Evolutionary conservation across 2,329 filamentous ascomycete species (phyloP).

Genomic region (Triangularia setosa): DNA sequence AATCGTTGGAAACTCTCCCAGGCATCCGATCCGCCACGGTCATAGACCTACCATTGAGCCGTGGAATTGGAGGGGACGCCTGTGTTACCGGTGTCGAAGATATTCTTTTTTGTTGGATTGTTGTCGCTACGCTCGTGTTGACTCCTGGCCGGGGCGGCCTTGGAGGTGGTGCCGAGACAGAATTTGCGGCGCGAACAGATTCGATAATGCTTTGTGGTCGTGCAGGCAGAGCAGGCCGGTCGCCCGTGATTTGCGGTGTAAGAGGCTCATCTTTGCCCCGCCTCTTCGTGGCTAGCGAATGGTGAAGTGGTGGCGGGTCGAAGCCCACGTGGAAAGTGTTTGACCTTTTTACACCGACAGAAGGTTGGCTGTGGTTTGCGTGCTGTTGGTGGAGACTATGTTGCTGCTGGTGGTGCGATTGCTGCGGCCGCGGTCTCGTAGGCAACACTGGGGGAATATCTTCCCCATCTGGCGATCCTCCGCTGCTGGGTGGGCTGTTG

Average conservation of each 20-base stretch:
- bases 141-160: slow-evolving; percentile 40
- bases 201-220: slow-evolving; percentile 41
- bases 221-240: slow-evolving; percentile 48
- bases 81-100: slow-evolving; percentile 43
- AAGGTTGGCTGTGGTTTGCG: slow-evolving; percentile 15
- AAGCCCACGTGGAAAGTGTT: slow-evolving; percentile 37
- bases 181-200: slow-evolving; percentile 27
- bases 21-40: slow-evolving; percentile 44
- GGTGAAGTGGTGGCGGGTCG: slow-evolving; percentile 53
- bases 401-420: neutral
- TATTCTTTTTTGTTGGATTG: slow-evolving; percentile 39
- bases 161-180: slow-evolving; percentile 36
- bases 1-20: slow-evolving; percentile 36
- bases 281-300: slow-evolving; percentile 41
- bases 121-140: slow-evolving; percentile 24
- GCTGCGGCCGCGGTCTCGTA: slow-evolving; percentile 39
- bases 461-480: slow-evolving; percentile 46
- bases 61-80: slow-evolving; percentile 38
- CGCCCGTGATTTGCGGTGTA: slow-evolving; percentile 40
- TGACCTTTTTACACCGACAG: slow-evolving; percentile 28
- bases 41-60: slow-evolving; percentile 46
- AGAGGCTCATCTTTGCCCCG: slow-evolving; percentile 42
- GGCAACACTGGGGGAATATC: slow-evolving; percentile 48
- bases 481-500: slow-evolving; percentile 75
- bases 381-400: neutral